Conservation (phyloP, 257 asterid species). For the Solanum okadae region DNA sequence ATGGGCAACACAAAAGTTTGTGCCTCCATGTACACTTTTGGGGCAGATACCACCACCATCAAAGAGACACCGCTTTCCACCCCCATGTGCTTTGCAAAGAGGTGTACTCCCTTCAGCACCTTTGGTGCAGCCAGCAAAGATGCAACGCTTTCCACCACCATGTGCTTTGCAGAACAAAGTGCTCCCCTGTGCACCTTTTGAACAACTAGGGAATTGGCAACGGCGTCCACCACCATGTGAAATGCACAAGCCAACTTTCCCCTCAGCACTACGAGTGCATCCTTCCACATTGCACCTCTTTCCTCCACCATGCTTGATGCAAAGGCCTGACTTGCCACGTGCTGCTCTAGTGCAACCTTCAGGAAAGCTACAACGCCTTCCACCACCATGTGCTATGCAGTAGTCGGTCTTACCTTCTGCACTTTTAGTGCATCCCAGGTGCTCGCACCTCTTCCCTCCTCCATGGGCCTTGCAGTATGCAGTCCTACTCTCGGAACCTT, state of each 20-base stretch:
- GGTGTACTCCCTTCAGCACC: constrained; percentile 96
- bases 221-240: constrained; percentile 96
- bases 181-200: constrained; percentile 84
- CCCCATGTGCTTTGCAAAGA: constrained; percentile 95
- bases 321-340: constrained; percentile 82
- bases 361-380: constrained; percentile 48
- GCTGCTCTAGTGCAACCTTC: constrained; percentile 82
- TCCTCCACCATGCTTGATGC: constrained; percentile 92
- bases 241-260: constrained; percentile 77
- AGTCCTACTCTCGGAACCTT: constrained; percentile 89
- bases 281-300: constrained; percentile 81
- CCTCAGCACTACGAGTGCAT: constrained; percentile 86
- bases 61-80: constrained; percentile 78
- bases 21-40: constrained; percentile 89
- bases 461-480: constrained; percentile 90
- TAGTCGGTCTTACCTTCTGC: constrained; percentile 82
- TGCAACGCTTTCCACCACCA: constrained; percentile 87
- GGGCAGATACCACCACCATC: constrained; percentile 96
- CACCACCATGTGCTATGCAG: constrained; percentile 92
- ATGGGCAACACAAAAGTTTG: constrained; percentile 81
- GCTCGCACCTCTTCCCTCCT: constrained; percentile 68
- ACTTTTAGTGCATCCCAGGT: constrained; percentile 82
- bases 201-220: constrained; percentile 45
- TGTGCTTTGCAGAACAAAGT: constrained; percentile 83
- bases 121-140: constrained; percentile 74